Evolutionary conservation across 352 stramenopile species (phyloP), one percentile per base, ranked within the genome.

Genomic region (Globisporangium solare): DNA sequence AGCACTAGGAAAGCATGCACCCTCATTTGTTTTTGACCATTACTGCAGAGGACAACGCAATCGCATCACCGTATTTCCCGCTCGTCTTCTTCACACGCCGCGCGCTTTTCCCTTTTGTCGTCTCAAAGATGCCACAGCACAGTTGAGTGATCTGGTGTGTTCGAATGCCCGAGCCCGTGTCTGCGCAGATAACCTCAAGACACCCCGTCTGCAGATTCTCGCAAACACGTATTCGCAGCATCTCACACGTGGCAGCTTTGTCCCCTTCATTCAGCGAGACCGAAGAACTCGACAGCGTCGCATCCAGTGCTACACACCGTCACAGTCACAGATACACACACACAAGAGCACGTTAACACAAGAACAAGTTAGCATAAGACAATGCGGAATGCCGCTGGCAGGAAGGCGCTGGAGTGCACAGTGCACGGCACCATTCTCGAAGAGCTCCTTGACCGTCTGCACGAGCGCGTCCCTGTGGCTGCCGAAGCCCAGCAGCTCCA

Each of bases 401-500:
- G 5, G 10, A 35, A 35, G 4, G 10, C 10, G 27, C 5, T 45
- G 24, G 22, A 18, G 21, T 27, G 24, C 12, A 10, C 47, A 35
- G 39, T 20, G 12, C 14, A 39, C 37, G 43, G 17, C 11, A 90
- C 83, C 79, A 57, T 93, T 93, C 58, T 93, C 83, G 22, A 92
- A 89, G 47, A 93, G 69, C 63, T 93, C 83, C 55, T 92, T 92
- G 11, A 87, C 76, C 11, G 75, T 71, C 61, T 93, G 83, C 14
- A 92, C 71, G 10, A 93, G 63, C 47, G 81, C 83, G 32, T 87
- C 73, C 24, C 63, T 66, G 45, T 64, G 56, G 17, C 58, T 80
- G 11, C 76, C 81, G 54, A 93, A 93, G 50, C 83, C 83, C 54
- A 94, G 61, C 20, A 94, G 57, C 63, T 79, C 80, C 54, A 94